A percentile compares a stretch with the other conserved stretches of the same genome.
phyloP scores from a whole-genome alignment of 768 basidiomycete species.

The Boletus reticuloceps region DNA sequence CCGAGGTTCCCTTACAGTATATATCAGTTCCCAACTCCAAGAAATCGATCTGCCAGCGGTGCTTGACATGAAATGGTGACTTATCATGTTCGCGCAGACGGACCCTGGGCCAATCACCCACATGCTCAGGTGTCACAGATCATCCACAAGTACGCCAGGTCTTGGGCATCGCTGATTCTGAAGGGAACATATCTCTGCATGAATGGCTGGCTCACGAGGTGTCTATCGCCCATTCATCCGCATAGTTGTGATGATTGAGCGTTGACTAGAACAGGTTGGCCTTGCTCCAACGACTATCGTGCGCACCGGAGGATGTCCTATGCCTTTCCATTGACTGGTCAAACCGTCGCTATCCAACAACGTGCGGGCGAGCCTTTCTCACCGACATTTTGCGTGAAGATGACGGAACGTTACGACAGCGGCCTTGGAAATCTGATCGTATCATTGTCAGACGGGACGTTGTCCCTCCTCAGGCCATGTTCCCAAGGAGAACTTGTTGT shows the following conservation, averaged over 20 bases:
- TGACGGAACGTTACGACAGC: slow-evolving; percentile 31
- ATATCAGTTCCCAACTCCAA: slow-evolving; percentile 56
- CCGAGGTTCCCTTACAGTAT: background rate
- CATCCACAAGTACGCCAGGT: slow-evolving; percentile 39
- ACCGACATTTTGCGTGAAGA: background rate
- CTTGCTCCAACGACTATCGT: slow-evolving; percentile 42
- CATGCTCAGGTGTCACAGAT: slow-evolving; percentile 56
- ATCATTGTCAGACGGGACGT: slow-evolving; percentile 77
- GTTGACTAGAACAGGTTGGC: slow-evolving; percentile 39
- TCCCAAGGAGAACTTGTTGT: slow-evolving; percentile 45
- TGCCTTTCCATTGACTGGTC: slow-evolving; percentile 96
- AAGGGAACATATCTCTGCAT: slow-evolving; percentile 71
- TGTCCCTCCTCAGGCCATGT: slow-evolving; percentile 58
- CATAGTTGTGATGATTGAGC: background rate
- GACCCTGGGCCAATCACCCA: slow-evolving; percentile 12
- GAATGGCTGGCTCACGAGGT: slow-evolving; percentile 53
- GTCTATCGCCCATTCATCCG: background rate
- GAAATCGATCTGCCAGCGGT: slow-evolving; percentile 76
- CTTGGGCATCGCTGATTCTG: slow-evolving; percentile 80
- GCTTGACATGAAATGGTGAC: slow-evolving; percentile 92
- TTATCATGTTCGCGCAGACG: background rate
- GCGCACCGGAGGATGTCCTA: slow-evolving; percentile 54
- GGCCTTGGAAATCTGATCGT: slow-evolving; percentile 60
- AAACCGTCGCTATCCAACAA: slow-evolving; percentile 52
- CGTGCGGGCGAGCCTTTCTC: slow-evolving; percentile 35